Conservation (phyloP, 2,329 filamentous ascomycete genomes). For the Fusarium dimerum region DNA sequence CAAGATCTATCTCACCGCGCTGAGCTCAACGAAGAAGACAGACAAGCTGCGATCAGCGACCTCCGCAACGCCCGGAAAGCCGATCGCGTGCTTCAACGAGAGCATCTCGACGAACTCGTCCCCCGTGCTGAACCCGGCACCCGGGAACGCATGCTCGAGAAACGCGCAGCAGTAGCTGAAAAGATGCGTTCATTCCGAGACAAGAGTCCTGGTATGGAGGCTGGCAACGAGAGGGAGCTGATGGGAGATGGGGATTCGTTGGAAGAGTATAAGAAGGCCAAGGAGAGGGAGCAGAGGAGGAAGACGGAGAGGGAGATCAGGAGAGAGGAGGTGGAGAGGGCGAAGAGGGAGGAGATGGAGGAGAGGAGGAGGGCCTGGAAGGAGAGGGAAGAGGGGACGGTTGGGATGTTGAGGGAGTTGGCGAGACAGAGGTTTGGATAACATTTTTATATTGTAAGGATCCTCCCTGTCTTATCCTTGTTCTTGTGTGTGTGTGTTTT, state of each 20-base stretch:
- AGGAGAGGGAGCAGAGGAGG: slow-evolving; percentile 66
- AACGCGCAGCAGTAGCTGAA: slow-evolving; percentile 71
- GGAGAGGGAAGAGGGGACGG: slow-evolving; percentile 80
- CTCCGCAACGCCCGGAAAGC: slow-evolving; percentile 62
- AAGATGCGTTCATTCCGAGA: slow-evolving; percentile 74
- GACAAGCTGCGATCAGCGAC: slow-evolving; percentile 50
- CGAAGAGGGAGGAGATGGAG: slow-evolving; percentile 76
- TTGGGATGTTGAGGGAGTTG: slow-evolving; percentile 77
- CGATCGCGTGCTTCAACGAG: slow-evolving; percentile 68
- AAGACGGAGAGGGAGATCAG: slow-evolving; percentile 84
- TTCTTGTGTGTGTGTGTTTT: neutral
- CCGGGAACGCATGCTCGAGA: slow-evolving; percentile 83
- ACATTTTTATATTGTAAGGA: neutral
- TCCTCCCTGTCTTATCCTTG: no score
- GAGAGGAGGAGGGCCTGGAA: slow-evolving; percentile 69
- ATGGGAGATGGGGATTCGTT: slow-evolving; percentile 70
- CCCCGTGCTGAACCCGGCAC: slow-evolving; percentile 83
- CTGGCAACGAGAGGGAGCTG: slow-evolving; percentile 68
- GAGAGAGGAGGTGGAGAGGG: slow-evolving; percentile 77
- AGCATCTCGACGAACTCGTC: slow-evolving; percentile 75
- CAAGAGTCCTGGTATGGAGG: slow-evolving; percentile 60
- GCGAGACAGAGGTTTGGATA: slow-evolving; percentile 78
- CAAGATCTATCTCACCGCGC: slow-evolving; percentile 70
- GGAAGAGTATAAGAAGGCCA: slow-evolving; percentile 69
- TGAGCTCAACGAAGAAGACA: slow-evolving; percentile 53